phyloP scores from a whole-genome alignment of 495 filamentous ascomycete genomes.

The Talaromyces nanjingensis region DNA sequence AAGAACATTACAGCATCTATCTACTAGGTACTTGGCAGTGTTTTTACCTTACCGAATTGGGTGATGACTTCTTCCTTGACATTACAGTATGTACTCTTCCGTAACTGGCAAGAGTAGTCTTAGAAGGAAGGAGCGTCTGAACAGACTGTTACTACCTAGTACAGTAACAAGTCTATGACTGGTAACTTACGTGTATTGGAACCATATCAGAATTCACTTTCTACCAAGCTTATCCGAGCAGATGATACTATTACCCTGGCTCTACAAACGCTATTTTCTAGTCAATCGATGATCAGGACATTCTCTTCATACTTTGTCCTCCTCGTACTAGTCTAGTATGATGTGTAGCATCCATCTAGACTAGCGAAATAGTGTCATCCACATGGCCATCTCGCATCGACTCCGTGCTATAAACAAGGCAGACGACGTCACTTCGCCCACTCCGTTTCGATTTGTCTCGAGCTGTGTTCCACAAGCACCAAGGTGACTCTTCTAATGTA shows the following conservation, averaged over 20 bases:
- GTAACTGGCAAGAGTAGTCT: too few relatives aligned
- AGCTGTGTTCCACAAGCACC: not conserved
- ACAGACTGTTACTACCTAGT: too few relatives aligned
- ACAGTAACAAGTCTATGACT: not conserved
- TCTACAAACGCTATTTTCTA: not conserved
- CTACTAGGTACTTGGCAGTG: too few relatives aligned
- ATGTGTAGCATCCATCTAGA: not conserved
- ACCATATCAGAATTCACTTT: not conserved
- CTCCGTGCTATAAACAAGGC: not conserved
- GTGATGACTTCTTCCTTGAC: not conserved
- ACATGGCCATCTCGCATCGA: not conserved
- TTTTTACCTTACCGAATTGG: too few relatives aligned
- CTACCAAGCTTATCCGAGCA: not conserved
- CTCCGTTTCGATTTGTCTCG: not conserved
- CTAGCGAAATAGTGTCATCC: not conserved
- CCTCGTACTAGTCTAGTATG: not conserved
- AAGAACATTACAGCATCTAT: not conserved
- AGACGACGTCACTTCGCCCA: not conserved
- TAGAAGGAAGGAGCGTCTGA: not conserved
- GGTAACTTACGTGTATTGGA: not conserved
- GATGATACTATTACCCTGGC: not conserved
- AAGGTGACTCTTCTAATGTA: too few relatives aligned
- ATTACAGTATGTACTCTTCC: not conserved
- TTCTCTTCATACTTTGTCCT: not conserved
- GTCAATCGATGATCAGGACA: not conserved